Conservation (phyloP, 2,329 filamentous ascomycete genomes). For the Aurifilum marmelostoma region DNA sequence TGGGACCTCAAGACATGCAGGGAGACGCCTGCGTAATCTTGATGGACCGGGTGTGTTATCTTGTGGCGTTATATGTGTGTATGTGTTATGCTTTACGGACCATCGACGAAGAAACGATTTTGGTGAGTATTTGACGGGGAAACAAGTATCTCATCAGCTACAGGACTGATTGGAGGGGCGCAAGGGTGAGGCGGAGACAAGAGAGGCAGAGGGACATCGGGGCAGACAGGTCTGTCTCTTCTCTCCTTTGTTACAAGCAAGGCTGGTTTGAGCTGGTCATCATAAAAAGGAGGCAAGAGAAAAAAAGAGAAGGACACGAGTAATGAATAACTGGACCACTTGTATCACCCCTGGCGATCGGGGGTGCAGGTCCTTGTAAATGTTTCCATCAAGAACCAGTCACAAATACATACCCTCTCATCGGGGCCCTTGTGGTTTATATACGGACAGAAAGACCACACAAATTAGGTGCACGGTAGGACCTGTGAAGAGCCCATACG, state of each 20-base stretch:
- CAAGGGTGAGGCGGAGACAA: neutral
- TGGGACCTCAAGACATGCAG: neutral
- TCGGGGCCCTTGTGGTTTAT: neutral
- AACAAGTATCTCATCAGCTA: neutral
- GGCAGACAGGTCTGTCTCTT: neutral
- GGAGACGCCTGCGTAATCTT: neutral
- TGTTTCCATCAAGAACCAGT: neutral
- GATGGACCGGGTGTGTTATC: neutral
- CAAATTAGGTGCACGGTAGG: neutral
- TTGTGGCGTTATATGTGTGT: neutral
- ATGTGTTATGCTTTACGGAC: neutral
- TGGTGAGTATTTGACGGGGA: neutral
- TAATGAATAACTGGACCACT: neutral
- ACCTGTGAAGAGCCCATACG: no score
- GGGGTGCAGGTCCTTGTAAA: conserved; percentile 3
- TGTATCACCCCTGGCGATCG: neutral
- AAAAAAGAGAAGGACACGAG: neutral
- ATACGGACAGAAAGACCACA: neutral
- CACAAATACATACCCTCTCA: neutral
- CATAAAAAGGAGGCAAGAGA: neutral
- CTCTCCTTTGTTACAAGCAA: neutral
- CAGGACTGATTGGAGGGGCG: neutral
- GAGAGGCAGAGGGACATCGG: neutral
- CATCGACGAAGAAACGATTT: neutral
- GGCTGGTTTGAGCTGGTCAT: neutral